These are phyloP conservation scores for Cyclotella sp. DNA, from an alignment of 108 stramenopile species.

Conservation along the genomic window DNA sequence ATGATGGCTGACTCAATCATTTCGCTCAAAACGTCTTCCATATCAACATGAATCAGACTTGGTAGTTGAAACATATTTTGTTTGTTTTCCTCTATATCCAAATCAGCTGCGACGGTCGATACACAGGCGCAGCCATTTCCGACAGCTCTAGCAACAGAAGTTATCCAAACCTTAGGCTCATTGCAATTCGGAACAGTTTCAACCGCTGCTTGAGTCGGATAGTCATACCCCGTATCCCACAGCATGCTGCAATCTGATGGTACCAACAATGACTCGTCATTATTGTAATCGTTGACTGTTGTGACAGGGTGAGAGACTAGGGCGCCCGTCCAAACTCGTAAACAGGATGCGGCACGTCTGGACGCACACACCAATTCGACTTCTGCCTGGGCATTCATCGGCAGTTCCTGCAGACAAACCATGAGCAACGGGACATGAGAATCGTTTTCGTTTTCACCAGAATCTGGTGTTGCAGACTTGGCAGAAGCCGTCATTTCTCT, in stretches of 20 bases:
- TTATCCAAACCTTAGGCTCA: slow-evolving; percentile 31
- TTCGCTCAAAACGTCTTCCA: slow-evolving; percentile 36
- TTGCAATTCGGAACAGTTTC: not conserved
- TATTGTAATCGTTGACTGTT: not conserved
- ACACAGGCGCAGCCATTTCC: slow-evolving; percentile 52
- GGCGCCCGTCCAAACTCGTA: slow-evolving; percentile 39
- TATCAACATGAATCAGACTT: slow-evolving; percentile 26
- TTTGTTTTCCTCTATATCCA: not conserved
- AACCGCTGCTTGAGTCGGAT: no score
- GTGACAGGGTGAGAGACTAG: not conserved
- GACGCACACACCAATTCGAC: slow-evolving; percentile 79
- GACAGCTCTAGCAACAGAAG: slow-evolving; percentile 54
- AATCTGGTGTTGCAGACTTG: slow-evolving; percentile 1
- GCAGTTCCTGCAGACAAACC: slow-evolving; percentile 83
- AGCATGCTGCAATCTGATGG: not conserved
- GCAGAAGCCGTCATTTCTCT: slow-evolving; percentile 57
- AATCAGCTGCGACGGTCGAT: slow-evolving; percentile 44
- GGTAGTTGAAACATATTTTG: not conserved
- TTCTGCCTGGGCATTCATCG: slow-evolving; percentile 77
- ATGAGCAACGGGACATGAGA: slow-evolving; percentile 62
- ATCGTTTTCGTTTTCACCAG: not conserved
- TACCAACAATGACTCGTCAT: no score
- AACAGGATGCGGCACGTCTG: slow-evolving; percentile 52
- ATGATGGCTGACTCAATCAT: slow-evolving; percentile 62
- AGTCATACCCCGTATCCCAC: slow-evolving; percentile 72